Evolutionary conservation across 345 rosid genomes (phyloP), one percentile per base, ranked within the genome.

Genomic region (Gossypium australe): DNA sequence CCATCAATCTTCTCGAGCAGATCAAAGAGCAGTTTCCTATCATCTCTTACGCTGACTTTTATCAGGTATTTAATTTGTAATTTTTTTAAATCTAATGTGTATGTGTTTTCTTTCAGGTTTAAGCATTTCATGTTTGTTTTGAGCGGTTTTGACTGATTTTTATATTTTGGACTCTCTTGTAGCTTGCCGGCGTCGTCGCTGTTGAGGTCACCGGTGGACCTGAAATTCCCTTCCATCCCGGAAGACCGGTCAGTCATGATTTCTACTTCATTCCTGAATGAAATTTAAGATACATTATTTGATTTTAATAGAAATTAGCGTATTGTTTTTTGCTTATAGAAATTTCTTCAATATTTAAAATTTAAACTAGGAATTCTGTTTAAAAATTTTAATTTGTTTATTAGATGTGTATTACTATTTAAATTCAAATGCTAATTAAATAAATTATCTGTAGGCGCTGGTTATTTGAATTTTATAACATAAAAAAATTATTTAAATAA

Each of bases 181-280:
- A 74, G 62, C 62, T 58, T 57, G 34, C 14, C 34, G 98, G 98
- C 70, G 94, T 92, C 76, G 95, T 94, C 22, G 98, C 85, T 22
- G 93, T 92, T 38, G 97, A 92, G 83, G 59, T 92, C 52, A 91
- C 98, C 17, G 97, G 98, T 52, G 97, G 98, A 14, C 98, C 98
- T 75, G 97, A 92, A 27, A 14, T 94, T 65, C 97, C 97, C 27
- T 92, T 94, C 88, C 98, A 92, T 84, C 97, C 98, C 0, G 97
- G 97, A 72, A 89, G 97, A 83, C 34, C 87, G 97, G 98, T 91
- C 43, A 70, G 88, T 84, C 52, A 3, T 27, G 12, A 24, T 58
- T 58, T 58, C 7, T 22, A 3, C 34, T 58, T 22, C 55, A 7
- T 51, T 1, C 4, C 14, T 13, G 52, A 48, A 48, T 48, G 52